These are phyloP conservation scores for Dendrobium chrysotoxum DNA, from an alignment of 106 monocot species.

Conservation along the genomic window DNA sequence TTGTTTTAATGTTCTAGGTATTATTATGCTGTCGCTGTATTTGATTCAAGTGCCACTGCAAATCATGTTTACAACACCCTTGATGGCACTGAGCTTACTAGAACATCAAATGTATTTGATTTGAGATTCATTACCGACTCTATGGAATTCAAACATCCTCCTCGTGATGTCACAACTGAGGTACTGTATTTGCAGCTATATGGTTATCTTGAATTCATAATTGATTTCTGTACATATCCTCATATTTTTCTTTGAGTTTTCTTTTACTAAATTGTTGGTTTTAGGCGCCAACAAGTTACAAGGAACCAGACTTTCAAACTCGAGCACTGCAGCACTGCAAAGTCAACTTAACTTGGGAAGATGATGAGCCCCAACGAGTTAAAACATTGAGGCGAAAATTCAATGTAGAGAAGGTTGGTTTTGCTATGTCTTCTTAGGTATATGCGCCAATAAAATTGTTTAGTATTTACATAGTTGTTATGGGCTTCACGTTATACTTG, in stretches of 20 bases:
- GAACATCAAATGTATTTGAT: conserved; percentile 87
- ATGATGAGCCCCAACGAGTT: conserved; percentile 71
- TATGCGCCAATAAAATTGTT: not conserved
- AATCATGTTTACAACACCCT: conserved; percentile 73
- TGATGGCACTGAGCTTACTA: conserved; percentile 71
- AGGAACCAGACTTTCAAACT: conserved; percentile 66
- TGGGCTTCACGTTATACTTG: not conserved
- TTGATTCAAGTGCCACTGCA: conserved; percentile 87
- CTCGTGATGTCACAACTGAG: conserved; percentile 71
- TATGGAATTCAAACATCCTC: conserved; percentile 69
- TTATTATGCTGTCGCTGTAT: conserved; percentile 83
- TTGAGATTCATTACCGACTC: conserved; percentile 85
- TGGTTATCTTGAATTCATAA: not conserved
- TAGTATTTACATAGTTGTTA: not conserved
- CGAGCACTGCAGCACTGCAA: conserved; percentile 79
- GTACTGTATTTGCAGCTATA: conserved; percentile 22
- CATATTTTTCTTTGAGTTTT: not conserved
- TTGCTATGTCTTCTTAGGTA: not conserved
- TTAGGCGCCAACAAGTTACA: conserved; percentile 67
- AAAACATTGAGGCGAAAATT: conserved; percentile 69
- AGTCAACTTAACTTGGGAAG: conserved; percentile 87
- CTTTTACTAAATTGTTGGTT: not conserved
- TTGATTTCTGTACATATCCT: not conserved
- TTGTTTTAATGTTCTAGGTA: conserved; percentile 40
- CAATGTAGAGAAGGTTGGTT: conserved; percentile 59